A percentile compares a stretch with the other conserved stretches of the same genome.
phyloP scores from a whole-genome alignment of 2,329 filamentous ascomycete genomes.

The Colletotrichum cordylinicola region DNA sequence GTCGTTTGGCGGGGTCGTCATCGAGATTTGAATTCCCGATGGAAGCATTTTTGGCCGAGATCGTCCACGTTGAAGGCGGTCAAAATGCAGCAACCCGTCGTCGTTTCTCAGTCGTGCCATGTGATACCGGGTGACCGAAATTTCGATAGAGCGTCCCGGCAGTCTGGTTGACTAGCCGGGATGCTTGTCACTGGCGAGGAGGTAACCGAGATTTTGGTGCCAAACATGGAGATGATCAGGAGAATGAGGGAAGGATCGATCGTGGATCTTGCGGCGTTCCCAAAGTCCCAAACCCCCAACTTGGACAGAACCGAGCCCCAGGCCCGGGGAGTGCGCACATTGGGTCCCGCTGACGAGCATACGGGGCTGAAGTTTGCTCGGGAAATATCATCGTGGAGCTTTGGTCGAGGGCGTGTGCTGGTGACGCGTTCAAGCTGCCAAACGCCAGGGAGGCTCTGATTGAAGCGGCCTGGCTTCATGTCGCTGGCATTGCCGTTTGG shows the following conservation, averaged over 20 bases:
- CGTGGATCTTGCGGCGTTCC: slow-evolving; percentile 4
- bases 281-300: background rate
- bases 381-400: background rate
- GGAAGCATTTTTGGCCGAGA: background rate
- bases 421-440: background rate
- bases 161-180: slow-evolving; percentile 19
- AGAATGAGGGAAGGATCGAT: slow-evolving; percentile 10
- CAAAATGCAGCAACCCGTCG: background rate
- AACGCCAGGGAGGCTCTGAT: background rate
- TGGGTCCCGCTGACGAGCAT: background rate
- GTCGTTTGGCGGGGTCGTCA: slow-evolving; percentile 3
- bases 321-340: background rate
- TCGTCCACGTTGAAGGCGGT: background rate
- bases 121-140: background rate
- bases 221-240: slow-evolving; percentile 1
- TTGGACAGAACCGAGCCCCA: background rate
- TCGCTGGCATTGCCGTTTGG: background rate
- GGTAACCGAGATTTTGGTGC: slow-evolving; percentile 9
- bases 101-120: slow-evolving; percentile 9
- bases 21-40: slow-evolving; percentile 6
- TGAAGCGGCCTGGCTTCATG: background rate
- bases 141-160: slow-evolving; percentile 1
- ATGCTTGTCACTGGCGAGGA: slow-evolving; percentile 6
- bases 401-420: background rate
- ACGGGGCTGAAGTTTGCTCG: background rate